Conservation (phyloP, 2,329 filamentous ascomycete genomes). For the Monosporascus sp. region DNA sequence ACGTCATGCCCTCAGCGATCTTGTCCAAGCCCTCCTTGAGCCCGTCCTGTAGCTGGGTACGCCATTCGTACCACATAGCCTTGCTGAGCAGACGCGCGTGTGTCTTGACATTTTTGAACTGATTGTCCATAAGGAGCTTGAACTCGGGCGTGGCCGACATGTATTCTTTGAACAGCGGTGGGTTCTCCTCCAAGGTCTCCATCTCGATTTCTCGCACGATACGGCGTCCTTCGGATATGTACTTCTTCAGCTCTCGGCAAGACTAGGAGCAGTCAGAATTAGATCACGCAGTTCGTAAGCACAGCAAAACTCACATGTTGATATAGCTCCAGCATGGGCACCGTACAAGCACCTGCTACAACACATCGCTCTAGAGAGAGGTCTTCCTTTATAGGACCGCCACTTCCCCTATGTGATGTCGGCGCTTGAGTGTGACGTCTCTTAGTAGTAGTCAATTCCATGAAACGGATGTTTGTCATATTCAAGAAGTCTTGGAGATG, state of each 20-base stretch:
- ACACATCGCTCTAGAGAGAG: conserved; percentile 70
- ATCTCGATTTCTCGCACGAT: conserved; percentile 88
- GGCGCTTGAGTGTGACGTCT: conserved; percentile 76
- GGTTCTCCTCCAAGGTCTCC: conserved; percentile 85
- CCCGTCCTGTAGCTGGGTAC: conserved; percentile 77
- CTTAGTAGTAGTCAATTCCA: conserved; percentile 97
- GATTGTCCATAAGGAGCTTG: conserved; percentile 84
- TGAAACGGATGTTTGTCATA: conserved; percentile 94
- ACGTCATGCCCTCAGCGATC: conserved; percentile 70
- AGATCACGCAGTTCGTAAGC: not conserved
- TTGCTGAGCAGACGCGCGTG: conserved; percentile 87
- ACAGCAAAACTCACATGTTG: conserved; percentile 61
- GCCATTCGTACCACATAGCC: conserved; percentile 97
- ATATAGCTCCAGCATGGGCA: conserved; percentile 90
- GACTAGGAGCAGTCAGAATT: conserved; percentile 44
- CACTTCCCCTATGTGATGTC: conserved; percentile 37
- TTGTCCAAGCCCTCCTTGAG: conserved; percentile 74
- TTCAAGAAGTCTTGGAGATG: conserved; percentile 90
- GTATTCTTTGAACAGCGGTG: conserved; percentile 87
- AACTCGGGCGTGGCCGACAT: conserved; percentile 78
- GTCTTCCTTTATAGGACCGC: conserved; percentile 42
- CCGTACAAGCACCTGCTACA: conserved; percentile 82
- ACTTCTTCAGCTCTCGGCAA: conserved; percentile 91
- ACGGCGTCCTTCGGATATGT: conserved; percentile 86
- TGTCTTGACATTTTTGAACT: conserved; percentile 96